Base-by-base conservation (phyloP, 83 land plant species). In the Picea engelmannii region DNA sequence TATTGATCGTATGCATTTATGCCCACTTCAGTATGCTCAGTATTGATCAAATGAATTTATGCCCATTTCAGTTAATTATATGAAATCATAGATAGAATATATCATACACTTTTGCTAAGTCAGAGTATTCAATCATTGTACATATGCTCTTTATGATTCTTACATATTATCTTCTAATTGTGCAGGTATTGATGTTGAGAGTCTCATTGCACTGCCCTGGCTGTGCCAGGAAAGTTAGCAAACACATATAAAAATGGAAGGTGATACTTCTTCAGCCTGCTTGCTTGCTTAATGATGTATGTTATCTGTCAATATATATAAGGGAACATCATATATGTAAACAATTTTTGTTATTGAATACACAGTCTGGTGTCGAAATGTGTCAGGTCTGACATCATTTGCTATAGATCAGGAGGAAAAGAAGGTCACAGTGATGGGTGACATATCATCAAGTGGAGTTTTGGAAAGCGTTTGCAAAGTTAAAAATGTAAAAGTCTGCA, bases 151-250 rank as follows among this genome's bases (percentile, higher is more conserved):
- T 47, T 47, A 47, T 47, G 0, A 47, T 47, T 47, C 49, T 47
- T 47, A 0, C 2, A 47, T 47, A 47, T 47, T 47, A 47, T 7
- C 49, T 47, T 47, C 49, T n/a, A n/a, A n/a, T n/a, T n/a, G n/a
- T n/a, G n/a, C n/a, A n/a, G n/a, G n/a, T n/a, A n/a, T 47, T 92
- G 44, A 89, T 88, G 35, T 62, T 92, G 61, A 88, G 85, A 73
- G 95, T 92, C 69, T 92, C 95, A 38, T 60, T 92, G 79, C 95
- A 92, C 83, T 92, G 95, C 84, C 88, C 82, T 74, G 95, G 92
- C 12, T 92, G 95, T 85, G 92, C 82, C 78, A 85, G 85, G 13
- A 92, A 90, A 84, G 89, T 92, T 49, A 90, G 88, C 79, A 92
- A 90, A 78, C 92, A 90, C 83, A 83, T 90, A 64, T 85, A 91